These are phyloP conservation scores for Mucor indicus DNA, from an alignment of 371 early-diverging fungal species.

Conservation along the genomic window DNA sequence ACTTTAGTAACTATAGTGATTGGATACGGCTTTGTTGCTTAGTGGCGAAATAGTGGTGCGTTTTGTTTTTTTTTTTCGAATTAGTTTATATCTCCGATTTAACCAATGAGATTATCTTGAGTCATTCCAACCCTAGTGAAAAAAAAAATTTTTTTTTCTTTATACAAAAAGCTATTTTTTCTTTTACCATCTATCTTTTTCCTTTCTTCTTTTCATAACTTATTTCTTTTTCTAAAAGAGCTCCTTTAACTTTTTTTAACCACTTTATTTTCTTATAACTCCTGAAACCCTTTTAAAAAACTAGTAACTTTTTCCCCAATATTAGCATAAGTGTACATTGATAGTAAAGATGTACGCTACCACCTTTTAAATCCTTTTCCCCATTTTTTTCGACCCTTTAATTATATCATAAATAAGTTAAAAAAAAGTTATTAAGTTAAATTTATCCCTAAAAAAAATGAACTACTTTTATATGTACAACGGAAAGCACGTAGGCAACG, in stretches of 20 bases:
- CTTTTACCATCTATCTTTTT: no score
- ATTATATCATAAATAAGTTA: conserved; percentile 15
- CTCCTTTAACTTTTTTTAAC: not conserved
- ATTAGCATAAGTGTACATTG: conserved; percentile 17
- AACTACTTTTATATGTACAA: conserved; percentile 42
- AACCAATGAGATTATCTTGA: no score
- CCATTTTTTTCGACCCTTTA: conserved; percentile 1
- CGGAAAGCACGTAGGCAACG: conserved; percentile 47
- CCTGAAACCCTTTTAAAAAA: conserved; percentile 21
- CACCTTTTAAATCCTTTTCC: conserved; percentile 17
- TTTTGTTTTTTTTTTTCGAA: no score
- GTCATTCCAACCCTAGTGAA: no score
- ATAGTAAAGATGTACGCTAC: conserved; percentile 20
- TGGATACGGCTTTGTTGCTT: no score
- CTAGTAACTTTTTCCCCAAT: conserved; percentile 1
- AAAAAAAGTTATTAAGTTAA: conserved; percentile 1
- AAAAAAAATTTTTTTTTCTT: no score
- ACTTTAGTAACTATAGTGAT: no score
- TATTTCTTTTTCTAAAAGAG: conserved; percentile 1
- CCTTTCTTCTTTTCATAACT: not conserved
- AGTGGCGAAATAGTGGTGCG: no score
- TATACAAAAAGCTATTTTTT: no score
- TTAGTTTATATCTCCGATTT: no score
- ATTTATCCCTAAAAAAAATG: conserved; percentile 20
- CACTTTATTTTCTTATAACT: not conserved